Base-by-base conservation (phyloP, 805 yeast species). In the Schwanniomyces yamadae region DNA sequence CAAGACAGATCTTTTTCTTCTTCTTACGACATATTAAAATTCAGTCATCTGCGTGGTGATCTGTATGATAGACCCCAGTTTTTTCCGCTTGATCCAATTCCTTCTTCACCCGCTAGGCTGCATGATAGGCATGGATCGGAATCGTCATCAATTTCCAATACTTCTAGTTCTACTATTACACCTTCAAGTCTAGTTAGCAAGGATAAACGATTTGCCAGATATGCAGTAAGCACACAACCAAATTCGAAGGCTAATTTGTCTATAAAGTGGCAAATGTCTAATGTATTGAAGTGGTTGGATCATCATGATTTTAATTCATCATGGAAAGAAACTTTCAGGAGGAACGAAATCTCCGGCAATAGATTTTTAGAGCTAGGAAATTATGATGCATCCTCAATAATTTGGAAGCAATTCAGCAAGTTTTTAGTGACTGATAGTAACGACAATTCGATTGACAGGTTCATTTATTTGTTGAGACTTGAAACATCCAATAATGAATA, bases 271-370 rank as follows among this genome's bases (percentile, higher is more conserved):
- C 77, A 82, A 1, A 62, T 75, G 44, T 77, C 72, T n/a, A 69
- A 84, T 34, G 90, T 88, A 1, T 40, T 70, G 0, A 54, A 63
- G 31, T 89, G 95, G 95, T 66, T 89, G 17, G 80, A 73, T 6
- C 48, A 58, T n/a, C 73, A 88, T 54, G 70, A 74, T 14, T 89
- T 89, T 59, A 82, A 83, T 45, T 75, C 71, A 3, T 66, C 81
- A 10, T 89, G 96, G 96, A 65, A 74, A n/a, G 74, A 68, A 4
- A 73, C 80, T 12, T 84, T 89, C 57, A 62, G 63, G 26, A 68
- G 69, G 28, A 69, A 78, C 41, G 75, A 77, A 33, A 65, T 89
- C 3, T 63, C 70, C 7, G 88, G 89, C 0, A 73, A 77, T 30
- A 63, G 73, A 18, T 88, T 89, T 48, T 57, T 88, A 16, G 79